Base-by-base conservation (phyloP, 2,329 filamentous ascomycete genomes). In the Anthostomella pinea region DNA sequence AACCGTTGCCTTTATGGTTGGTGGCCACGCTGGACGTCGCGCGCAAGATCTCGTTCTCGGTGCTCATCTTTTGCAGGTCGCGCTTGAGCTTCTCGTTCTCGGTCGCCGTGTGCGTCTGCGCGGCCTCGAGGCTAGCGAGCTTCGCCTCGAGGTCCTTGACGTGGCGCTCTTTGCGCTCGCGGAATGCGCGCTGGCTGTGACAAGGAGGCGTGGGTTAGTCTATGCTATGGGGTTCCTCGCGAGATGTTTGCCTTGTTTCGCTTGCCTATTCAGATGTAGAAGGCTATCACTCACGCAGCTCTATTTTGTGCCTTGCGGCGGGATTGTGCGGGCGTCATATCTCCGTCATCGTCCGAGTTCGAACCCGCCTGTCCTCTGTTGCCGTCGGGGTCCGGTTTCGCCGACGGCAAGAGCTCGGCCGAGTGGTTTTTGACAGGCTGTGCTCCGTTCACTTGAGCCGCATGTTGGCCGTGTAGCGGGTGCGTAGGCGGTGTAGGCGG, bases 71-170 rank as follows among this genome's bases (percentile, higher is more conserved):
- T 49, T 93, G 86, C 18, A 96, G 72, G 54, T 94, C 84, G 14
- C 85, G 79, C 64, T 87, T 91, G 18, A 97, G 70, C 21, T 84
- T 81, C 62, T 95, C 87, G 58, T 96, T 96, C 61, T 96, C 90
- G 28, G 82, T 79, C 25, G 82, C 77, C 0, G 93, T 76, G 21
- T 78, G 75, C 37, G 81, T 77, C 33, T 87, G 85, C 32, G 82
- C 80, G 41, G 81, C 79, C 58, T 95, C 85, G 20, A 96, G 79
- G 31, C 71, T 74, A 32, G 79, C 83, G 18, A 97, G 80, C 60
- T 95, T 93, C 39, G 81, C 78, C 65, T 97, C 90, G 16, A 97
- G 81, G 43, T 97, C 89, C 61, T 90, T 90, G 45, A 97, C 89
- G 57, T 95, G 90, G 39, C 83, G 84, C 62, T 97, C 91, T 64